A percentile compares a stretch with the other conserved stretches of the same genome.
phyloP scores from a whole-genome alignment of 139 green algal species.

The Astrephomene gubernaculifera region DNA sequence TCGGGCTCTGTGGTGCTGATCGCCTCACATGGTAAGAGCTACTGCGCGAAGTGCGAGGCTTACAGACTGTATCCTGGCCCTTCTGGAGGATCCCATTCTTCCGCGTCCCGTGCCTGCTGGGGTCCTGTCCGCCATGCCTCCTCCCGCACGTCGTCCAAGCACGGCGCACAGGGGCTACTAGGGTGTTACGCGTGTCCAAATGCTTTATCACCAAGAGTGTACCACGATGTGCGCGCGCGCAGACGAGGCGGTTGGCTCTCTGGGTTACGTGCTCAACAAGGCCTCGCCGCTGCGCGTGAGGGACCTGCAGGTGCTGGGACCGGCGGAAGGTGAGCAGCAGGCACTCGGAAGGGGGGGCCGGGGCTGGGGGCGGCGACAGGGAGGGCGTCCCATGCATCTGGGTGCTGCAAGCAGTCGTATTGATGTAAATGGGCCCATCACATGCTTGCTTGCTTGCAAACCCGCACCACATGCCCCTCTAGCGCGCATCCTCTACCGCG shows the following conservation, averaged over 20 bases:
- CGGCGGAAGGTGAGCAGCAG: constrained; percentile 24
- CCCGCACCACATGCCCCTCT: too few species aligned
- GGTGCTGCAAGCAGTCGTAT: too few species aligned
- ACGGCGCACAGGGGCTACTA: not conserved
- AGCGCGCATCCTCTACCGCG: too few species aligned
- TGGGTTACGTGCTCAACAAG: constrained; percentile 67
- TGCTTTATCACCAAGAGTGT: not conserved
- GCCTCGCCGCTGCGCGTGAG: constrained; percentile 48
- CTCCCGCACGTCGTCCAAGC: not conserved
- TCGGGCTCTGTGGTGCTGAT: constrained; percentile 51
- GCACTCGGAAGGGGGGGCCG: not conserved
- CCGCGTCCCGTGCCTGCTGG: not conserved
- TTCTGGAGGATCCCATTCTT: not conserved
- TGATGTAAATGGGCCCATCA: too few species aligned
- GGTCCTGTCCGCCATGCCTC: not conserved
- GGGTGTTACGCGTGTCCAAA: not conserved
- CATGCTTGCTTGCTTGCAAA: too few species aligned
- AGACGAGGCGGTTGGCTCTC: constrained; percentile 46
- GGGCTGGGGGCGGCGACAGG: too few species aligned
- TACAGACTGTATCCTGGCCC: too few species aligned
- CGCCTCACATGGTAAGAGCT: constrained; percentile 49
- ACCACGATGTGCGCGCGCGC: not conserved
- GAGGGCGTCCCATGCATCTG: too few species aligned
- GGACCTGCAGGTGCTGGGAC: constrained; percentile 51
- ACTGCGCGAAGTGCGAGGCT: too few species aligned